Base-by-base conservation (phyloP, 2,329 filamentous ascomycete species). In the Diaporthe sp. region DNA sequence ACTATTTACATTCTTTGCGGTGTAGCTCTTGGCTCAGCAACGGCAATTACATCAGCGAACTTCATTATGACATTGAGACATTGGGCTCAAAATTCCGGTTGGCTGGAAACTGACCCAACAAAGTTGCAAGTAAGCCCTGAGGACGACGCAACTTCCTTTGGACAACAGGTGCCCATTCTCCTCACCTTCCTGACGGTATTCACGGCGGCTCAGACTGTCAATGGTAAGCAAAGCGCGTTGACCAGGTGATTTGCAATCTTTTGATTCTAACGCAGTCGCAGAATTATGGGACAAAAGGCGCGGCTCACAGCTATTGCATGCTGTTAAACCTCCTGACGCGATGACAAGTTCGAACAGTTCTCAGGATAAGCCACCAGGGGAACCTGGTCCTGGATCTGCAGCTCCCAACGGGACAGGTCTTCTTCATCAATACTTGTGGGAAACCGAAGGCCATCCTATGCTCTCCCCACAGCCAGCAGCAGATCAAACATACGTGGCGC, bases 151-250 rank as follows among this genome's bases (percentile, higher is more conserved):
- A 80, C 80, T 17, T 81, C 79, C 15, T 84, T 84, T 44, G 83
- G 83, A 3, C 83, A 84, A 77, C 79, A 84, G 13, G 81, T 84
- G 13, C 83, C 83, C 49, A 82, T 84, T n/a, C 78, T 82, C 17
- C 78, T 82, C 19, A 82, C 78, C 5, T 77, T 73, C n/a, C 51
- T 82, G 76, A 80, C 81, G 31, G 12, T 84, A 3, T 84, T 84
- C 53, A 81, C 79, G 49, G 80, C 83, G 39, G 39, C 78, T 37
- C 82, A 83, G 71, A 79, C 80, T 31, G 28, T 84, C 39, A 81
- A 80, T 46, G 79, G 81, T 81, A 74, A 61, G 80, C 57, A 37
- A 9, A 39, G 19, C 3, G 2, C 13, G 8, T 6, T 37, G 7
- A n/a, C 3, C n/a, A n/a, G n/a, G 9, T 19, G 31, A 13, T 17